Percentiles rank a stretch among this genome's conserved stretches.
Conservation (phyloP, 768 basidiomycete species). For the Paxillus rubicundulus region DNA sequence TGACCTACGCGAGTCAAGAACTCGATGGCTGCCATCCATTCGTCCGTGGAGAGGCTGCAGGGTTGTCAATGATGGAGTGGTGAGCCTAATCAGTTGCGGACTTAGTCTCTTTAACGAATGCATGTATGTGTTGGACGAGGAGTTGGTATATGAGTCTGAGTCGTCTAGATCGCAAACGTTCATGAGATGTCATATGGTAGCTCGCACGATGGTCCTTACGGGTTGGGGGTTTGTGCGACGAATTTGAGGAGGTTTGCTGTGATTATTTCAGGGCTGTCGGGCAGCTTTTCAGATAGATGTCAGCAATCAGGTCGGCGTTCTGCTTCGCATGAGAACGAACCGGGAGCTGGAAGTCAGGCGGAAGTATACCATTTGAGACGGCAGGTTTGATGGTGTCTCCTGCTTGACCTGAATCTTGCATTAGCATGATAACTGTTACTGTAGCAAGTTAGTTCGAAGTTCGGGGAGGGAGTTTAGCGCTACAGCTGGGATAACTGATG, state of each 20-base stretch:
- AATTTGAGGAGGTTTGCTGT: conserved; percentile 47
- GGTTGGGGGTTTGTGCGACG: conserved; percentile 34
- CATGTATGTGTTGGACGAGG: conserved; percentile 68
- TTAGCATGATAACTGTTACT: neutral
- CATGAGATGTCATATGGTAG: neutral
- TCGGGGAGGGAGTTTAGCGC: neutral
- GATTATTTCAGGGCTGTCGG: conserved; percentile 47
- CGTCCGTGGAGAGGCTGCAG: conserved; percentile 66
- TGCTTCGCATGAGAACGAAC: conserved; percentile 24
- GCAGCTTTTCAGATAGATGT: conserved; percentile 34
- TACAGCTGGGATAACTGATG: neutral
- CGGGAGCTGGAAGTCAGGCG: conserved; percentile 39
- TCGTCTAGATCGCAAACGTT: conserved; percentile 29
- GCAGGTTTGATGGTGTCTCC: conserved; percentile 21
- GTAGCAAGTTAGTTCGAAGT: neutral
- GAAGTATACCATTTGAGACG: conserved; percentile 39
- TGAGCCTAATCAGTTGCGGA: conserved; percentile 17
- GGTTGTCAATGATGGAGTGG: neutral
- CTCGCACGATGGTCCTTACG: conserved; percentile 30
- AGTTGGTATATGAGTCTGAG: conserved; percentile 46
- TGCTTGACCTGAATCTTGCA: conserved; percentile 8
- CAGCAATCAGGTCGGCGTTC: neutral
- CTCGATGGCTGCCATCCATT: conserved; percentile 80
- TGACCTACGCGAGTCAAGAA: conserved; percentile 78
- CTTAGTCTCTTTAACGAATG: conserved; percentile 71